Conservation (phyloP, 352 stramenopile species). For the Pythium guiyangense region DNA sequence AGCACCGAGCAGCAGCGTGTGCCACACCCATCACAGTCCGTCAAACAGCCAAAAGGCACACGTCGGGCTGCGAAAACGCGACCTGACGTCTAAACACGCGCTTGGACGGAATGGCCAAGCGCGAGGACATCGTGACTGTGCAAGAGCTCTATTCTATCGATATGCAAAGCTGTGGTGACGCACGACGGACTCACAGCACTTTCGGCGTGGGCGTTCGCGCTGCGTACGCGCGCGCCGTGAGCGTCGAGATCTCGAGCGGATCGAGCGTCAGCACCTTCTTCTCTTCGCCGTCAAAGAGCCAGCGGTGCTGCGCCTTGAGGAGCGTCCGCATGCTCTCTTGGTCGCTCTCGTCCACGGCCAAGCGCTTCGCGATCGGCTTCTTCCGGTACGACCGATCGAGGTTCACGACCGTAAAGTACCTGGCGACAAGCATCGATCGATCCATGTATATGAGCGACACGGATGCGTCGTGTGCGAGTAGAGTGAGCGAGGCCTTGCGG, state of each 20-base stretch:
- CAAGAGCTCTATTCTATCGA: no score
- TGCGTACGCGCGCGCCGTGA: slow-evolving; percentile 10
- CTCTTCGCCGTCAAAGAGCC: slow-evolving; percentile 20
- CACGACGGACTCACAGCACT: neutral
- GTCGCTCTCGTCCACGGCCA: slow-evolving; percentile 19
- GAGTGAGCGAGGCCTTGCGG: neutral
- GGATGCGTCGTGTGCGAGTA: no score
- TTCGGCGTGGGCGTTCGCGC: neutral
- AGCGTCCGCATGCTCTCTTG: slow-evolving; percentile 26
- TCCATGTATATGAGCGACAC: neutral
- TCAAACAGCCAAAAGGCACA: no score
- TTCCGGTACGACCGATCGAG: slow-evolving; percentile 20
- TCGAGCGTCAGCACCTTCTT: slow-evolving; percentile 18
- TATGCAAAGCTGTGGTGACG: no score
- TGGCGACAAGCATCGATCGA: neutral
- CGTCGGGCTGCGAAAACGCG: no score
- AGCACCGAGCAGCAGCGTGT: no score
- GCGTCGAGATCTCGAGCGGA: slow-evolving; percentile 17
- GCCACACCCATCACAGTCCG: no score
- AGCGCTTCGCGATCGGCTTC: slow-evolving; percentile 19
- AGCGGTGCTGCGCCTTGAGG: slow-evolving; percentile 21
- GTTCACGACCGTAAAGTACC: slow-evolving; percentile 25
- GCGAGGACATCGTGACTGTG: no score
- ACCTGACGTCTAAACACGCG: no score
- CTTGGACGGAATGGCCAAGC: no score